Conservation (phyloP, 768 basidiomycete species). For the Pisolithus albus region DNA sequence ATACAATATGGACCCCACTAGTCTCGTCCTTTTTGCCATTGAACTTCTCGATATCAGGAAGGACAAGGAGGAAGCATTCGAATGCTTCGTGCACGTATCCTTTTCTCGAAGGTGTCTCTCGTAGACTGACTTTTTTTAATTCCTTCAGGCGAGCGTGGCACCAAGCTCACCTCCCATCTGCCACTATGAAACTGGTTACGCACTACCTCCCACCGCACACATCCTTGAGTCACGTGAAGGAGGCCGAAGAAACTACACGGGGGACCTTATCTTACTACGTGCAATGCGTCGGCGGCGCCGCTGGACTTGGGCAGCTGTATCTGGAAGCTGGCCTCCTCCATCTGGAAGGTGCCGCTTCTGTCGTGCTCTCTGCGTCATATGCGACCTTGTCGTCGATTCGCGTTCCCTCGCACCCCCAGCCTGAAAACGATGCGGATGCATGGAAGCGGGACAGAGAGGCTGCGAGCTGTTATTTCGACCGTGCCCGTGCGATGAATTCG, state of each 20-base stretch:
- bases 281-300: slow-evolving; percentile 58
- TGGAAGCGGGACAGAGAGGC: slow-evolving; percentile 72
- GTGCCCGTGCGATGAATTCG: slow-evolving; percentile 54
- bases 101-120: background rate
- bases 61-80: slow-evolving; percentile 72
- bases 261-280: slow-evolving; percentile 58
- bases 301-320: slow-evolving; percentile 67
- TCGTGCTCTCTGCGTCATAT: slow-evolving; percentile 66
- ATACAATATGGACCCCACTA: slow-evolving; percentile 85
- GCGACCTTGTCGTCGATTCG: slow-evolving; percentile 75
- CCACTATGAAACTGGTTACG: slow-evolving; percentile 70
- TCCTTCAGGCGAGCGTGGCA: slow-evolving; percentile 70
- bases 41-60: slow-evolving; percentile 71
- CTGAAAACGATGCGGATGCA: slow-evolving; percentile 55
- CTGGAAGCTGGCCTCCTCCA: slow-evolving; percentile 73
- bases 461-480: slow-evolving; percentile 67
- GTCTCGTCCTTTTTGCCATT: slow-evolving; percentile 62
- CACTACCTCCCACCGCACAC: slow-evolving; percentile 61
- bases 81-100: slow-evolving; percentile 63
- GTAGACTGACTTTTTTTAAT: background rate
- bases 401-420: slow-evolving; percentile 46
- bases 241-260: slow-evolving; percentile 34
- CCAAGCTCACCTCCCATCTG: slow-evolving; percentile 65
- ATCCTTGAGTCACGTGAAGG: slow-evolving; percentile 30
- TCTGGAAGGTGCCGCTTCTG: slow-evolving; percentile 71